Base-by-base conservation (phyloP, 2,329 filamentous ascomycete species). In the Aspergillus neoniger region DNA sequence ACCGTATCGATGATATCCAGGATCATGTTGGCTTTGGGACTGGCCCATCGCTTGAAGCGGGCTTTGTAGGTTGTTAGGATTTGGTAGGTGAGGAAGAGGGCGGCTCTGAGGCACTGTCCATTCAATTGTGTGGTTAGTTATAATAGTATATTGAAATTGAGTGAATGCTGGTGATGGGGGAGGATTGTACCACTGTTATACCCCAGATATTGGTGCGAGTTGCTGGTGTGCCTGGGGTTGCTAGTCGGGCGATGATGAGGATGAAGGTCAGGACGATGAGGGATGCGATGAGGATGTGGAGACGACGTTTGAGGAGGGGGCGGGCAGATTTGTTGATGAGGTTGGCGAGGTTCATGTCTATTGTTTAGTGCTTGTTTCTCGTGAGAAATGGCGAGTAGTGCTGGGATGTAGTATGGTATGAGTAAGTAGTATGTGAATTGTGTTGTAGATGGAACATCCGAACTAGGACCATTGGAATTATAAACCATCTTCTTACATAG, bases 1-100 rank as follows among this genome's bases (percentile, higher is more conserved):
- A 71, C 38, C 0, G 66, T 70, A 12, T 71, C 69, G 10, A 70
- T 65, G 1, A 69, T 59, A 17, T 66, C 63, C 44, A 71, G 52
- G 2, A 65, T 60, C 56, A 68, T 63, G 17, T 70, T 63, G 7
- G 55, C 67, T 52, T 66, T 69, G 2, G 58, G 50, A 12, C 65
- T 71, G 4, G 59, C 67, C 69, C 66, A 71, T 55, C 57, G 50
- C 36, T 69, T 65, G 19, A 70, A 62, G 8, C 64, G 57, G 2
- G 53, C 41, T 2, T 61, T 39, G 25, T 70, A 65, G 8, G 52
- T 51, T 0, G 68, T 70, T 1, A 63, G 3, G 36, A 66, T 14
- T 25, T 71, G 65, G 50, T 70, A 71, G 21, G 63, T 55, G 28
- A 70, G 57, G 57, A 68, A 71, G 23, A 65, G n/a, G 5, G 59